Evolutionary conservation across 2,329 filamentous ascomycete species (phyloP).

Genomic region (Teratosphaeria gauchensis): DNA sequence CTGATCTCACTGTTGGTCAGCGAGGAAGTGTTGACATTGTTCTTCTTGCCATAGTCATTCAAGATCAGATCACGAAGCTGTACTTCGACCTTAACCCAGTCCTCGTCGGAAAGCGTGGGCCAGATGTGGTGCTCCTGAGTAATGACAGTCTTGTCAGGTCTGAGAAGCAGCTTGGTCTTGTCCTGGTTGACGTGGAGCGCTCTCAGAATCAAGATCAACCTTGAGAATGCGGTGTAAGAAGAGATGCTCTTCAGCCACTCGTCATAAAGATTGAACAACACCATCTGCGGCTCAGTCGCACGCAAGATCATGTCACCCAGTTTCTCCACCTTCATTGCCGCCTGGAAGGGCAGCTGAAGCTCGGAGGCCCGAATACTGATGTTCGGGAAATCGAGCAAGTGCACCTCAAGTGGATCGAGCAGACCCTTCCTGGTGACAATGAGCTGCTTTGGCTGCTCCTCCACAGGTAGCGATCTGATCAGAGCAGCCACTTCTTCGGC

Average conservation of each 20-base stretch:
- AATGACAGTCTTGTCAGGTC: conserved; percentile 95
- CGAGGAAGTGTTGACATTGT: conserved; percentile 97
- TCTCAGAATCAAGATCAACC: conserved; percentile 83
- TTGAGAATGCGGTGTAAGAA: conserved; percentile 96
- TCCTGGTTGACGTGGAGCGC: conserved; percentile 96
- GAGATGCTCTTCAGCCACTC: conserved; percentile 99
- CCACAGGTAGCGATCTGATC: conserved; percentile 87
- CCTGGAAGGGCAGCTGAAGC: conserved; percentile 94
- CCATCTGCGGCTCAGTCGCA: conserved; percentile 99
- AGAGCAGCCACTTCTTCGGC: conserved; percentile 98
- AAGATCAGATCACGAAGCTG: conserved; percentile 90
- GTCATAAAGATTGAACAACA: conserved; percentile 96
- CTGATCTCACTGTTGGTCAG: conserved; percentile 94
- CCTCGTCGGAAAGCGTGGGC: conserved; percentile 87
- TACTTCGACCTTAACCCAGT: conserved; percentile 99
- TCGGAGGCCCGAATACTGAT: conserved; percentile 97
- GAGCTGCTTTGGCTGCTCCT: conserved; percentile 97
- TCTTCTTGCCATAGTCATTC: conserved; percentile 99
- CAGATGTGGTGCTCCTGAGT: conserved; percentile 99
- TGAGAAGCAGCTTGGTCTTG: conserved; percentile 90
- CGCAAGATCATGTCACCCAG: conserved; percentile 97
- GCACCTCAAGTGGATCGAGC: conserved; percentile 91
- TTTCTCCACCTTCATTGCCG: conserved; percentile 99
- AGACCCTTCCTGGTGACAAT: conserved; percentile 97
- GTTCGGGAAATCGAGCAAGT: conserved; percentile 95